Base-by-base conservation (phyloP, 257 asterid genomes). In the Striga asiatica region DNA sequence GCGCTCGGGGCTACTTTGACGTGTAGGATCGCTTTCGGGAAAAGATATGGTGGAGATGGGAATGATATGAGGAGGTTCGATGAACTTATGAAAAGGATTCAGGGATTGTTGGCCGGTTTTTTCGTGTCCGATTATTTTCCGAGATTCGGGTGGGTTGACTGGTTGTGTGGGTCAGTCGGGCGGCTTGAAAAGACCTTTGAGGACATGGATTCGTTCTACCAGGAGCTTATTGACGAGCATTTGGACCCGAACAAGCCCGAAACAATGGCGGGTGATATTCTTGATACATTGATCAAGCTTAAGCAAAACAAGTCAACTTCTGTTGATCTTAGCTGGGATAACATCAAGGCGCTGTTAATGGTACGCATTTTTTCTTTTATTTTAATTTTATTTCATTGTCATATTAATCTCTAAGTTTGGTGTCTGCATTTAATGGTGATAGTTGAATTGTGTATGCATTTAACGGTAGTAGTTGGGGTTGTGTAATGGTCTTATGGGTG, bases 261-360 rank as follows among this genome's bases (percentile, higher is more conserved):
- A 8, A 28, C 62, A 14, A 52, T 25, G 67, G 39, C 34, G 3
- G 45, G 31, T 1, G 67, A 67, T 38, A 21, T 67, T 23, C 13
- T 67, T 32, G 72, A 60, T 31, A 23, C 47, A 7, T 47, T 60
- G 52, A 50, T 67, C 6, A 43, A 46, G 1, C 23, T 67, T 12
- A 59, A 27, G 16, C 43, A 39, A 5, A 22, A 42, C 0, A 1
- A 14, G 1, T 12, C 56, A 3, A 5, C 25, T n/a, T 11, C n/a
- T 37, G 43, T 37, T 9, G 43, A 8, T 8, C 14, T 35, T 8
- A 12, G 13, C 13, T 35, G 43, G 43, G 13, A 35, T 12, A 35
- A 35, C 13, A 35, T 35, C 43, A 35, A 35, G 43, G 43, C 43
- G 10, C 2, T 35, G 13, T 12, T 35, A 7, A 35, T 35, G 43